Evolutionary conservation across 306 rosid species (phyloP).

Genomic region (Trifolium repens): DNA sequence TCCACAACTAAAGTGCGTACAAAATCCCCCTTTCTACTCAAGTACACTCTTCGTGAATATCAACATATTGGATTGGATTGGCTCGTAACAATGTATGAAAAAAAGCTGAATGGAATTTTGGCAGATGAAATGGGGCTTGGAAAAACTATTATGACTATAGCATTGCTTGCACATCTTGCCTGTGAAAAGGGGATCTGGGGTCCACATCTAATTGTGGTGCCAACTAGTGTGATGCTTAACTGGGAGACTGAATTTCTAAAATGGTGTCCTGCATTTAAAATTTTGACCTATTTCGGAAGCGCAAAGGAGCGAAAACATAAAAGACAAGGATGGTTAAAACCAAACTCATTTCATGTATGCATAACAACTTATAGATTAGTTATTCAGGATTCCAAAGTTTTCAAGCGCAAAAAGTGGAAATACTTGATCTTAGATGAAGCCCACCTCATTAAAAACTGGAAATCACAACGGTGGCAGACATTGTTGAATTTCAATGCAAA

Average conservation of each 20-base stretch:
- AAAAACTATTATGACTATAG: slow-evolving; percentile 96
- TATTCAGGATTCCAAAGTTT: slow-evolving; percentile 96
- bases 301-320: slow-evolving; percentile 93
- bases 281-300: slow-evolving; percentile 91
- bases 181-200: slow-evolving; percentile 99
- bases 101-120: slow-evolving; percentile 92
- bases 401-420: slow-evolving; percentile 99
- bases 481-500: slow-evolving; percentile 95
- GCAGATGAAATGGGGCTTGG: slow-evolving; percentile 99
- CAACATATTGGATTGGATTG: slow-evolving; percentile 99
- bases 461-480: slow-evolving; percentile 99
- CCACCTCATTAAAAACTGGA: slow-evolving; percentile 98
- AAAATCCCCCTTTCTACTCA: slow-evolving; percentile 89
- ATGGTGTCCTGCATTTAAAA: slow-evolving; percentile 99
- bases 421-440: slow-evolving; percentile 98
- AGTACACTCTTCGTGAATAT: slow-evolving; percentile 93
- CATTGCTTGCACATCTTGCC: slow-evolving; percentile 96
- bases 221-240: slow-evolving; percentile 98
- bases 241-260: slow-evolving; percentile 99
- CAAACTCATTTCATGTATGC: slow-evolving; percentile 93
- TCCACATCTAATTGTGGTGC: slow-evolving; percentile 97
- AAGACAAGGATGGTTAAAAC: slow-evolving; percentile 96
- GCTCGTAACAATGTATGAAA: slow-evolving; percentile 99
- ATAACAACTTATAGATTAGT: slow-evolving; percentile 96
- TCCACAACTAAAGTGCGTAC: slow-evolving; percentile 98